These are phyloP conservation scores for Dipteronia sinensis DNA, from an alignment of 345 rosid species.

Conservation along the genomic window DNA sequence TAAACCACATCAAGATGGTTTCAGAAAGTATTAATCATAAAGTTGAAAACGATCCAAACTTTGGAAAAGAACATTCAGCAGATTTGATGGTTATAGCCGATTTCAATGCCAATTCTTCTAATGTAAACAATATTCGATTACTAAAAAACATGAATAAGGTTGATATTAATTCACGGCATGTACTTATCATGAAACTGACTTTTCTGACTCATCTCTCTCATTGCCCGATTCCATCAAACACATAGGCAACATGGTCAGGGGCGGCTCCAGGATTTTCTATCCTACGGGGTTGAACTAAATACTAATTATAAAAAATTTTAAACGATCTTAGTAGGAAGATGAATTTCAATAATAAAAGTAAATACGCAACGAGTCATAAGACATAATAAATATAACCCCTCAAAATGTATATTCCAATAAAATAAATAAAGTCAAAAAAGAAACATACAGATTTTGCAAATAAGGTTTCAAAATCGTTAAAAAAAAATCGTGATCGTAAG, in stretches of 20 bases:
- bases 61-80: background rate
- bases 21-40: background rate
- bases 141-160: background rate
- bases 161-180: background rate
- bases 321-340: no score
- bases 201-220: background rate
- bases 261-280: no score
- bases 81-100: background rate
- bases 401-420: no score
- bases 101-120: background rate
- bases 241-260: background rate
- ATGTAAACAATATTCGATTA: background rate
- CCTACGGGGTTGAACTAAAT: no score
- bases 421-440: no score
- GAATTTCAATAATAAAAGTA: no score
- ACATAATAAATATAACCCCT: no score
- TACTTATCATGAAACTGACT: constrained; percentile 4
- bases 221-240: background rate
- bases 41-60: background rate
- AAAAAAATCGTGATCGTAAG: no score
- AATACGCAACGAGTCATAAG: no score
- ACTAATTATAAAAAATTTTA: no score
- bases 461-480: no score
- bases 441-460: no score
- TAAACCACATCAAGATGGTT: background rate